These are phyloP conservation scores for Macrolepiota fuliginosa DNA, from an alignment of 768 basidiomycete species.

Conservation along the genomic window DNA sequence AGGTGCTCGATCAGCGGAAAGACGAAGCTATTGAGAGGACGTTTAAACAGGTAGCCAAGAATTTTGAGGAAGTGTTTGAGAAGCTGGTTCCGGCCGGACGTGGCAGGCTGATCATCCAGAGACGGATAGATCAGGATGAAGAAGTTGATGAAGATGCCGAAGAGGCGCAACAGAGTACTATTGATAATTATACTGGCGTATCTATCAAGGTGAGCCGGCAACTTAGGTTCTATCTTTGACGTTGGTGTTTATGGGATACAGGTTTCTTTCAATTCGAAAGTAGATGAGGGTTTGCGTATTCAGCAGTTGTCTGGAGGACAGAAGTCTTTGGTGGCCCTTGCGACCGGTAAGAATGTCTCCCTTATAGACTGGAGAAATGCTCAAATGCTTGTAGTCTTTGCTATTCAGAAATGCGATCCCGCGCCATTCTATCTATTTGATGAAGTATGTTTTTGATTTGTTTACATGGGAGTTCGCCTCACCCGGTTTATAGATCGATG, in stretches of 20 bases:
- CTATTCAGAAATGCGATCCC: slow-evolving; percentile 98
- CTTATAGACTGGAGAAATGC: not conserved
- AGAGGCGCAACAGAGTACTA: slow-evolving; percentile 67
- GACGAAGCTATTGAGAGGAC: slow-evolving; percentile 99
- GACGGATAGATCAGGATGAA: slow-evolving; percentile 84
- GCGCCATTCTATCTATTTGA: slow-evolving; percentile 99
- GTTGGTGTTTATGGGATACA: slow-evolving; percentile 25
- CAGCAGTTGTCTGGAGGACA: slow-evolving; percentile 98
- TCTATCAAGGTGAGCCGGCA: slow-evolving; percentile 73
- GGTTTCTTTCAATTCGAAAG: slow-evolving; percentile 99
- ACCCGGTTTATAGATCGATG: slow-evolving; percentile 69
- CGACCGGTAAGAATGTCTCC: slow-evolving; percentile 56
- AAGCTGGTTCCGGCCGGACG: slow-evolving; percentile 92
- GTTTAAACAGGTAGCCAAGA: slow-evolving; percentile 96
- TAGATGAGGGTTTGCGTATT: slow-evolving; percentile 93
- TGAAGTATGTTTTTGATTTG: slow-evolving; percentile 48
- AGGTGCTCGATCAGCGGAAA: slow-evolving; percentile 93
- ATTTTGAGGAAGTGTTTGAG: slow-evolving; percentile 97
- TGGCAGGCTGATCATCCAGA: slow-evolving; percentile 90
- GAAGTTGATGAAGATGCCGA: slow-evolving; percentile 72
- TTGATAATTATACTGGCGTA: slow-evolving; percentile 96
- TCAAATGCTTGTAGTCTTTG: slow-evolving; percentile 64
- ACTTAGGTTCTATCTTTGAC: not conserved
- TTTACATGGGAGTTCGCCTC: not conserved
- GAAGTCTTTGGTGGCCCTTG: slow-evolving; percentile 94